These are phyloP conservation scores for Eimeria acervulina DNA, from an alignment of 169 alveolate species.

Conservation along the genomic window DNA sequence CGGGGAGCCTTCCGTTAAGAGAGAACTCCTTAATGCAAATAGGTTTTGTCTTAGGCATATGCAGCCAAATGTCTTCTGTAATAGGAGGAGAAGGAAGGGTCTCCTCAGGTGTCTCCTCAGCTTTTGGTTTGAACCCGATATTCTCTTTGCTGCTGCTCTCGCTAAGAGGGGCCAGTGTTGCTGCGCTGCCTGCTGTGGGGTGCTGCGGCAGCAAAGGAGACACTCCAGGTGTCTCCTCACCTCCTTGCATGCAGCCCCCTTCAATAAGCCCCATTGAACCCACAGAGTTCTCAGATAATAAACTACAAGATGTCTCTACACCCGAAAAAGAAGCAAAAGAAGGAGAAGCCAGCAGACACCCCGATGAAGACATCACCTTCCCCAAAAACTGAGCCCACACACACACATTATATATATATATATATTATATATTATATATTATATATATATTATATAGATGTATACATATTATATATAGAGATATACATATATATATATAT, in stretches of 20 bases:
- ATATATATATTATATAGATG: no score
- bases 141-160: neutral
- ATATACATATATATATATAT: no score
- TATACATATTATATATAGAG: no score
- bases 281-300: neutral
- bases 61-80: slow-evolving; percentile 64
- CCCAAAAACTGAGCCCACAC: slow-evolving; percentile 1
- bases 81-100: neutral
- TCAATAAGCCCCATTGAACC: neutral
- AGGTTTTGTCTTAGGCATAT: slow-evolving; percentile 52
- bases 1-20: slow-evolving; percentile 31
- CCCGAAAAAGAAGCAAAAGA: neutral
- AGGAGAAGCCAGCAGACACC: neutral
- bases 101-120: neutral
- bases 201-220: slow-evolving; percentile 9
- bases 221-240: neutral
- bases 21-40: slow-evolving; percentile 34
- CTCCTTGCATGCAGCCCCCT: neutral
- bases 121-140: neutral
- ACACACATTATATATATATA: slow-evolving; percentile 2
- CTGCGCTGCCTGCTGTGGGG: neutral
- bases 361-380: neutral
- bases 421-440: neutral
- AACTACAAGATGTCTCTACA: neutral
- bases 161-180: neutral